Base-by-base conservation (phyloP, 495 filamentous ascomycete genomes). In the Hypomontagnella submonticulosa region DNA sequence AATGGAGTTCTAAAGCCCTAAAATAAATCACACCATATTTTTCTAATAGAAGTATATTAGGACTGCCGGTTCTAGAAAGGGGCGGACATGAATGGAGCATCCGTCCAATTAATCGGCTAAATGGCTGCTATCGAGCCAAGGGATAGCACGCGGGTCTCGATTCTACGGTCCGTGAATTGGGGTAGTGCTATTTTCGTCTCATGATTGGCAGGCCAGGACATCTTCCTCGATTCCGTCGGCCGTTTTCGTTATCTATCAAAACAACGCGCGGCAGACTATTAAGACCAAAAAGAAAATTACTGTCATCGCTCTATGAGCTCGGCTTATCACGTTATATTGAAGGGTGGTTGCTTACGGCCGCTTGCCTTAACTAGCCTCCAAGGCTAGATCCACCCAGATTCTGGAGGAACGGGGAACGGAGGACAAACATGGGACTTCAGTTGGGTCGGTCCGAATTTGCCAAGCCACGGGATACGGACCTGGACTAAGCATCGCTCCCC, bases 401-500 rank as follows among this genome's bases (percentile, higher is more conserved):
- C 23, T 27, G 2, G 23, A 27, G 47, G 13, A 52, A 44, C 47
- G 48, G 47, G 47, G 13, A 32, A 43, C 18, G 23, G 37, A 33
- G 13, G 51, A 16, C 19, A 43, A 16, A n/a, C 20, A 53, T 12
- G 23, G 23, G 6, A 27, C 23, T 27, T 6, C 13, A 52, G 30
- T 13, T 52, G 13, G 61, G 23, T 67, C 63, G 63, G 63, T 47
- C 63, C 63, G 63, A 67, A 61, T 67, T 52, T 61, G 63, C 57
- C 63, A 67, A 61, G 63, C 57, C 57, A 57, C 48, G 50, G 20
- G 19, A 30, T 32, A 44, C 19, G 37, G n/a, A 50, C 40, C 37
- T 34, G 18, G 40, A 18, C 32, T 40, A 53, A 53, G 41, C 12
- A 30, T 40, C 33, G 20, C 18, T 41, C 49, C 49, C 13, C 13